Conservation (phyloP, 2,329 filamentous ascomycete genomes). For the Hypoxylon sp. region DNA sequence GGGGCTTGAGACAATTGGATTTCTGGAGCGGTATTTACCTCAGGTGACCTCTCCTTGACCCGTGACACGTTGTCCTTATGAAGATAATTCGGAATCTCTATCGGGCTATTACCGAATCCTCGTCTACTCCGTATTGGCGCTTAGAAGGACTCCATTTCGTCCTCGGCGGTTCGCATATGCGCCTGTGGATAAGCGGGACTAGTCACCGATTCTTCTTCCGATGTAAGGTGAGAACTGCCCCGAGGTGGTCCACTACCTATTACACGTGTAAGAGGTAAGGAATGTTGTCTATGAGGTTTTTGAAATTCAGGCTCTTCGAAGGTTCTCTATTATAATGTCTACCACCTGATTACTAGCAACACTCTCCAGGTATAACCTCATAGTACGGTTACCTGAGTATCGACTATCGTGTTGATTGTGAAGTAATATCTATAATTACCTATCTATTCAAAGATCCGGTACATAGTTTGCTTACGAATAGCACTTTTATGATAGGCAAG, state of each 20-base stretch:
- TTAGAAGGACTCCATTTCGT: constrained; percentile 6
- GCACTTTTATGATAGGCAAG: neutral
- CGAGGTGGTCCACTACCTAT: constrained; percentile 3
- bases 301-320: neutral
- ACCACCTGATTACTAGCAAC: neutral
- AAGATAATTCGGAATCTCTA: neutral
- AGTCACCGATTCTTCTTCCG: neutral
- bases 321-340: neutral
- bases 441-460: neutral
- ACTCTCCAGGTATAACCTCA: neutral
- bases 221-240: constrained; percentile 3
- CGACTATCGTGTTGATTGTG: neutral
- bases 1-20: constrained; percentile 3
- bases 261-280: constrained; percentile 3
- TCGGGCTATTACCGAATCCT: constrained; percentile 5
- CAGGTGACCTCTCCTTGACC: neutral
- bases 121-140: constrained; percentile 4
- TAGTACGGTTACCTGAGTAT: too few species aligned
- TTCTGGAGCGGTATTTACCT: constrained; percentile 4
- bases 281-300: constrained; percentile 2
- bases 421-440: neutral
- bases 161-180: constrained; percentile 17
- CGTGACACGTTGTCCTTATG: neutral
- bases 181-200: neutral
- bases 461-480: neutral